Conservation (phyloP, 2,329 filamentous ascomycete species). For the Trichoderma sp. region DNA sequence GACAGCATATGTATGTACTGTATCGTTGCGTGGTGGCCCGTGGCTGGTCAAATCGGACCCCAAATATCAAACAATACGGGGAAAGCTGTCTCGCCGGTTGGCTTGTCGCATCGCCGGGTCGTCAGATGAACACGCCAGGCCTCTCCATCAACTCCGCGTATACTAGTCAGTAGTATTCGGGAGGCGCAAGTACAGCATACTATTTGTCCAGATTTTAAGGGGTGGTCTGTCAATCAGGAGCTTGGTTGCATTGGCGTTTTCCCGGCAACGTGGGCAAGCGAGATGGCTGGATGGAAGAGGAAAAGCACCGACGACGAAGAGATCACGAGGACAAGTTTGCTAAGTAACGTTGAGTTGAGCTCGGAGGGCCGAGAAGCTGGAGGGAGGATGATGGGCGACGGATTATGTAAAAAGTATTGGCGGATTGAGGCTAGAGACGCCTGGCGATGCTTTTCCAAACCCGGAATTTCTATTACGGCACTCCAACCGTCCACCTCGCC, state of each 20-base stretch:
- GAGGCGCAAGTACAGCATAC: not conserved
- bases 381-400: not conserved
- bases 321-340: constrained; percentile 15
- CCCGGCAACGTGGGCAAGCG: constrained; percentile 12
- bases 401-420: constrained; percentile 12
- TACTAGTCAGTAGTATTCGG: not conserved
- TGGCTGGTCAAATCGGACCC: not conserved
- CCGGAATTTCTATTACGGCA: constrained; percentile 21
- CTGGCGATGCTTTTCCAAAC: constrained; percentile 17
- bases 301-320: not conserved
- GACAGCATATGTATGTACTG: no score
- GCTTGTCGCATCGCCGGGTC: constrained; percentile 6
- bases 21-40: not conserved
- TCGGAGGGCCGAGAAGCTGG: constrained; percentile 2
- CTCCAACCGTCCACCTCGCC: constrained; percentile 12
- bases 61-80: no score
- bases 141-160: not conserved
- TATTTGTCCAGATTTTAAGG: no score
- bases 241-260: not conserved
- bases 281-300: not conserved
- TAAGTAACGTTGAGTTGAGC: constrained; percentile 12
- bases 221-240: constrained; percentile 16
- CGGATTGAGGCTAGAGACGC: not conserved
- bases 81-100: constrained; percentile 8
- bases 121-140: constrained; percentile 13